phyloP scores from a whole-genome alignment of 2,329 filamentous ascomycete species.

The Pseudocercospora pini-densiflorae region DNA sequence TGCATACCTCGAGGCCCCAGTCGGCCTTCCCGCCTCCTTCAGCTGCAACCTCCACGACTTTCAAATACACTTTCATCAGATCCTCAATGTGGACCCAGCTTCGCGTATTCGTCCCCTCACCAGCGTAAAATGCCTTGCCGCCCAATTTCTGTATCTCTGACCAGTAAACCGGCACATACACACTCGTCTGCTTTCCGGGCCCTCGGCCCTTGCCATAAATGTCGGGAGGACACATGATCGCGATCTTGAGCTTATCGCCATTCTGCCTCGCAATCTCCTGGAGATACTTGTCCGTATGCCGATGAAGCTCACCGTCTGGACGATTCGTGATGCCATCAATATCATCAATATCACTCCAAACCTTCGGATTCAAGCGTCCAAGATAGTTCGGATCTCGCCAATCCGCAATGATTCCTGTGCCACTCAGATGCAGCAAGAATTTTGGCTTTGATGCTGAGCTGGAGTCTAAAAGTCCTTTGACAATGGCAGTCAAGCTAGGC shows the following conservation, averaged over 20 bases:
- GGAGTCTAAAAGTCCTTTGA: constrained; percentile 52
- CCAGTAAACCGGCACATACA: constrained; percentile 48
- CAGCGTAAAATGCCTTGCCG: constrained; percentile 48
- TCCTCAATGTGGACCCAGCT: constrained; percentile 62
- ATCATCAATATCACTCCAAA: constrained; percentile 55
- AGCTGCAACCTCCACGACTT: constrained; percentile 59
- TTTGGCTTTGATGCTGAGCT: constrained; percentile 41
- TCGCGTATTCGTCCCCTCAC: constrained; percentile 57
- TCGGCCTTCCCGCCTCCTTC: constrained; percentile 42
- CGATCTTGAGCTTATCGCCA: constrained; percentile 56
- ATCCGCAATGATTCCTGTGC: constrained; percentile 58
- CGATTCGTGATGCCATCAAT: constrained; percentile 59
- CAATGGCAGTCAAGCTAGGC: constrained; percentile 50
- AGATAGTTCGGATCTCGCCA: constrained; percentile 46
- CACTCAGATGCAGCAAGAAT: constrained; percentile 55
- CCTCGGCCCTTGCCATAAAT: constrained; percentile 59
- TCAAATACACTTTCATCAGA: constrained; percentile 57
- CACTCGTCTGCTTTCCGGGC: constrained; percentile 45
- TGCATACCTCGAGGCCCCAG: constrained; percentile 25
- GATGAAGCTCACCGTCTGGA: constrained; percentile 62
- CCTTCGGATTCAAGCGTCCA: constrained; percentile 48
- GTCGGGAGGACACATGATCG: constrained; percentile 66
- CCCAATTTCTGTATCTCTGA: constrained; percentile 42
- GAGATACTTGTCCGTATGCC: constrained; percentile 69
- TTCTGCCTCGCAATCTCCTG: constrained; percentile 50